A percentile compares a stretch with the other conserved stretches of the same genome.
Conservation (phyloP, 164 flowering plant genomes). For the Houttuynia cordata region DNA sequence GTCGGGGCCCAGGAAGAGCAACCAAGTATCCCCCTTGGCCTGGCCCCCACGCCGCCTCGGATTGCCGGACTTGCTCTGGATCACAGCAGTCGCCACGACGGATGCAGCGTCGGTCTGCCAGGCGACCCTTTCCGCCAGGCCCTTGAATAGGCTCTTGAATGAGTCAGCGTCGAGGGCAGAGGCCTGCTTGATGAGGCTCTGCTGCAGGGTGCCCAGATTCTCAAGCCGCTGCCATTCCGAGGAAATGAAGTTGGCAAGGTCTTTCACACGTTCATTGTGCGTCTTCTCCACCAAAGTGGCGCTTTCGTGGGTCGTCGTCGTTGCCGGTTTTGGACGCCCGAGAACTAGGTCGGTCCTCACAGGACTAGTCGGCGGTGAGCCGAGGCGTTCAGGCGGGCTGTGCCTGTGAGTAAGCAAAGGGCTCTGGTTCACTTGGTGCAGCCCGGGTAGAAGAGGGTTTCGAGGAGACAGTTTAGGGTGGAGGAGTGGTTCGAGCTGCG, state of each 20-base stretch:
- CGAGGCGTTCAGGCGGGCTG: constrained; percentile 13
- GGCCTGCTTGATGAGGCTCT: constrained; percentile 21
- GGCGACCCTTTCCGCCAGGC: constrained; percentile 58
- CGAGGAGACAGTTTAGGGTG: constrained; percentile 30
- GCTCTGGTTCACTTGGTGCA: constrained; percentile 19
- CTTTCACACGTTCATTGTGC: constrained; percentile 33
- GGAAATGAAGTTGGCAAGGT: constrained; percentile 45
- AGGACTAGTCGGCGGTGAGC: constrained; percentile 49
- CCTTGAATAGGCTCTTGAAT: constrained; percentile 71
- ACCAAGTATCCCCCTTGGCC: constrained; percentile 68
- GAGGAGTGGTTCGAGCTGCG: background rate
- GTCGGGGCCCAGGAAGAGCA: constrained; percentile 78
- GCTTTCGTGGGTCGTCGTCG: constrained; percentile 2
- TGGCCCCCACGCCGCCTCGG: constrained; percentile 42
- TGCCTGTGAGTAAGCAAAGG: background rate
- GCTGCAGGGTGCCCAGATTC: constrained; percentile 18
- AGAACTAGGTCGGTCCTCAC: constrained; percentile 78
- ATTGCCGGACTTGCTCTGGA: constrained; percentile 48
- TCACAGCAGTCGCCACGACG: constrained; percentile 49
- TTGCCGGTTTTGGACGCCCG: constrained; percentile 28
- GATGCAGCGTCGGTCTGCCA: constrained; percentile 95
- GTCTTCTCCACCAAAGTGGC: constrained; percentile 11
- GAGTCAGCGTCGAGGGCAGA: constrained; percentile 50
- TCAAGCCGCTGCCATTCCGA: constrained; percentile 29
- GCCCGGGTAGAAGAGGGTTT: constrained; percentile 24